A percentile compares a stretch with the other conserved stretches of the same genome.
Evolutionary conservation across 2,329 filamentous ascomycete genomes (phyloP).

Genomic region (Fusarium camptoceras): DNA sequence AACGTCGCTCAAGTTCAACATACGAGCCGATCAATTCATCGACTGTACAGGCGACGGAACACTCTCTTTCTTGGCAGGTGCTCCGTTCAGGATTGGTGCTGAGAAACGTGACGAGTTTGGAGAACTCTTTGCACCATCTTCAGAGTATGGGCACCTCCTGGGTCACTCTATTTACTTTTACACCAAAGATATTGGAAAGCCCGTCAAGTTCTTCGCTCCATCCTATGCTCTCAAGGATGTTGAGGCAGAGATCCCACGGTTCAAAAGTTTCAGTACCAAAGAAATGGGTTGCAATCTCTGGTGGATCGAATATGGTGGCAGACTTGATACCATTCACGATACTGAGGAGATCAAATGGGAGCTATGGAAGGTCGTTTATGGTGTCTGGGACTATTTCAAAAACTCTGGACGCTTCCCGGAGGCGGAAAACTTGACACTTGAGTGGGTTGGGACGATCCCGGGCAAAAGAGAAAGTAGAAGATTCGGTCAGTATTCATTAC

Average conservation of each 20-base stretch:
- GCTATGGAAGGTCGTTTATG: constrained; percentile 23
- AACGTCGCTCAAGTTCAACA: constrained; percentile 2
- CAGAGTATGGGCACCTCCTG: constrained; percentile 18
- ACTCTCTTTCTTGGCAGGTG: constrained; percentile 17
- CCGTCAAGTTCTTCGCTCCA: constrained; percentile 13
- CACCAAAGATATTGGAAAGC: constrained; percentile 17
- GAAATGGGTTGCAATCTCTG: constrained; percentile 23
- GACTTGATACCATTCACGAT: constrained; percentile 23
- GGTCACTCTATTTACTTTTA: constrained; percentile 28
- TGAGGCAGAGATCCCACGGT: constrained; percentile 6
- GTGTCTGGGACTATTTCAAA: constrained; percentile 28
- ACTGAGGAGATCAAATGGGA: constrained; percentile 26
- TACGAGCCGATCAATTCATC: constrained; percentile 18
- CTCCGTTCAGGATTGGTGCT: constrained; percentile 16
- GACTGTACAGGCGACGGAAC: constrained; percentile 23
- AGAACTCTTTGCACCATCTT: constrained; percentile 17
- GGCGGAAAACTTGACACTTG: constrained; percentile 17
- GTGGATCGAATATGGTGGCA: constrained; percentile 26
- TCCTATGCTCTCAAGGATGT: constrained; percentile 18
- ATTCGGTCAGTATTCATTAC: not conserved
- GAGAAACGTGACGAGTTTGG: constrained; percentile 20
- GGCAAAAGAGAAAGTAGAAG: constrained; percentile 21
- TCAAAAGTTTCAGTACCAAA: constrained; percentile 22
- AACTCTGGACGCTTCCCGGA: constrained; percentile 16
- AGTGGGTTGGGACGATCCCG: constrained; percentile 17